Base-by-base conservation (phyloP, 306 rosid genomes). In the Neltuma alba region DNA sequence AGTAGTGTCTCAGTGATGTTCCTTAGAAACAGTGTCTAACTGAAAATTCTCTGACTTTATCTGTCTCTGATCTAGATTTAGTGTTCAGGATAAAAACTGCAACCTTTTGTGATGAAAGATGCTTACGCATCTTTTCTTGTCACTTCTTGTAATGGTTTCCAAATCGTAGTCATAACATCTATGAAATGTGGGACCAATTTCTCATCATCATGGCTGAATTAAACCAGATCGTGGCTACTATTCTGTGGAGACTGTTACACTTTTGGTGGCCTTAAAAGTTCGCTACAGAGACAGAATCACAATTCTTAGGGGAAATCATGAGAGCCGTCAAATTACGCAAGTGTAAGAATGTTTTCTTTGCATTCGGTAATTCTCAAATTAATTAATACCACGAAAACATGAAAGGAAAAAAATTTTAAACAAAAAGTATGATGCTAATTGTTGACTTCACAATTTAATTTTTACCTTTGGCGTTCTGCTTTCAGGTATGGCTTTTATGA, bases 311-410 rank as follows among this genome's bases (percentile, higher is more conserved):
- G 99, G 99, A 85, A 95, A 95, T 86, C 99, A 95, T 54, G 99
- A 95, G 87, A 95, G 90, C 70, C 92, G 99, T 81, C 99, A 95
- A 79, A 95, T 95, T 74, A 95, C 99, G 82, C 99, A 95, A 95
- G 99, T 95, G 99, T 95, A 92, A 90, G 97, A 41, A 72, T 64
- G 37, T 61, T 65, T 70, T 76, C 61, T 30, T 67, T 20, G 54
- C 57, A 65, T 70, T 76, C 57, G 61, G n/a, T 65, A 40, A 67
- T 85, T 72, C 68, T 83, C 44, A 31, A 68, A 38, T 48, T 28
- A n/a, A n/a, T n/a, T n/a, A 74, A 30, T 77, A 83, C 54, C 30
- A 1, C 21, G 58, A 23, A 70, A 47, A 45, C 16, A 54, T 28
- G 8, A 16, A 40, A 10, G 48, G 3, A 25, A 38, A 41, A 11